Percentiles rank a stretch among this genome's conserved stretches.
phyloP scores from a whole-genome alignment of 371 early-diverging fungal genomes.

The Zychaea mexicana region DNA sequence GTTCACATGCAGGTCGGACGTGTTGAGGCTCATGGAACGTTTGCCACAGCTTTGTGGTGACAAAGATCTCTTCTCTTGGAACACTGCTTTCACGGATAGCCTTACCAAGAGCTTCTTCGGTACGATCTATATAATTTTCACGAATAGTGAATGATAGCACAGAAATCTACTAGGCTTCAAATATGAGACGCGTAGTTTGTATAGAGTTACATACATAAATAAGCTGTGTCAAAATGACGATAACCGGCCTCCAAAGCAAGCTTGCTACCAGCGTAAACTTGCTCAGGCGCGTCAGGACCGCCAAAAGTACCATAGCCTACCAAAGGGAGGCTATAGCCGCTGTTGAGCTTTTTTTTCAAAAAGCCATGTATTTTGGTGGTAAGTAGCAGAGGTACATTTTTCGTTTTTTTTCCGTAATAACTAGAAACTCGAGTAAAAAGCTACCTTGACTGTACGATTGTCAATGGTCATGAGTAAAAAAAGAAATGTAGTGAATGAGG shows the following conservation, averaged over 20 bases:
- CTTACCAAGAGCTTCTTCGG: slow-evolving; percentile 79
- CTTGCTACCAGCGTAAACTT: slow-evolving; percentile 44
- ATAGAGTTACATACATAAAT: slow-evolving; percentile 41
- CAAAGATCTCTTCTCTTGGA: slow-evolving; percentile 58
- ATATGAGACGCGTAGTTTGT: background rate
- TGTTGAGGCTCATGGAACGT: slow-evolving; percentile 59
- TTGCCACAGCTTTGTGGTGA: slow-evolving; percentile 85
- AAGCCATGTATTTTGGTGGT: too few relatives aligned
- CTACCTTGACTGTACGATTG: background rate
- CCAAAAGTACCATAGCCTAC: slow-evolving; percentile 51
- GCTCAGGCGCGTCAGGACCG: slow-evolving; percentile 33
- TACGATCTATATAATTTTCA: slow-evolving; percentile 26
- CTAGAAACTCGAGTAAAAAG: background rate
- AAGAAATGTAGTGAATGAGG: background rate
- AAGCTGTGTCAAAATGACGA: slow-evolving; percentile 49
- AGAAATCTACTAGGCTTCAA: background rate
- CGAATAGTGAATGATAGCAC: background rate
- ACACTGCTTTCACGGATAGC: slow-evolving; percentile 54
- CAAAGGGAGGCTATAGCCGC: slow-evolving; percentile 38
- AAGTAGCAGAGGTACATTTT: too few relatives aligned
- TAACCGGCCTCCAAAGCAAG: slow-evolving; percentile 41
- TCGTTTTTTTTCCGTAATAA: too few relatives aligned
- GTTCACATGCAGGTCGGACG: slow-evolving; percentile 49
- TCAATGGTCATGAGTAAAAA: background rate
- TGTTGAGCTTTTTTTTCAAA: slow-evolving; percentile 24